Conservation (phyloP, 345 rosid genomes). For the Gossypium mustelinum region DNA sequence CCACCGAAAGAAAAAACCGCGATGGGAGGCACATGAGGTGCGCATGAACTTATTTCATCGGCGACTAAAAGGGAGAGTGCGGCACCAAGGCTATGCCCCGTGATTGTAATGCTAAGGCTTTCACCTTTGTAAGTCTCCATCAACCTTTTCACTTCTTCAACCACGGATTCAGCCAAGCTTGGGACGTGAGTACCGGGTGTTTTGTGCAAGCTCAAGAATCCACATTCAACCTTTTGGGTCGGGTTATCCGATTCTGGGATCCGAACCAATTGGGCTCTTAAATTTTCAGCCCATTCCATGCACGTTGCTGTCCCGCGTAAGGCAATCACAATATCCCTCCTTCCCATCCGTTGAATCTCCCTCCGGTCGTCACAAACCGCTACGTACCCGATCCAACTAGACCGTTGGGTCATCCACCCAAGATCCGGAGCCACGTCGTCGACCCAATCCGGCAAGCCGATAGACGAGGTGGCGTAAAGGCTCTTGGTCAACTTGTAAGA, state of each 20-base stretch:
- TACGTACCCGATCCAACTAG: slow-evolving; percentile 93
- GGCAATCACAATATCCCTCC: slow-evolving; percentile 88
- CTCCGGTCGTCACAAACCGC: slow-evolving; percentile 75
- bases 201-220: slow-evolving; percentile 68
- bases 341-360: slow-evolving; percentile 93
- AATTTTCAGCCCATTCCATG: slow-evolving; percentile 92
- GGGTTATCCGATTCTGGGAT: slow-evolving; percentile 25
- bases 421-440: slow-evolving; percentile 81
- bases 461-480: slow-evolving; percentile 85
- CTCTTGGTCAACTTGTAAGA: slow-evolving; percentile 70
- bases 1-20: slow-evolving; percentile 92
- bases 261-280: slow-evolving; percentile 54
- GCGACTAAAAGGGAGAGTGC: slow-evolving; percentile 80
- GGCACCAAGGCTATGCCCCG: slow-evolving; percentile 94
- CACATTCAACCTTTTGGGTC: slow-evolving; percentile 70
- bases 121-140: slow-evolving; percentile 57
- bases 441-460: slow-evolving; percentile 79
- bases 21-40: slow-evolving; percentile 40
- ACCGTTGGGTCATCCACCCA: slow-evolving; percentile 89
- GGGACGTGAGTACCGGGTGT: slow-evolving; percentile 47
- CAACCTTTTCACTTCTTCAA: slow-evolving; percentile 48
- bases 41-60: slow-evolving; percentile 53
- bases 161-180: slow-evolving; percentile 55
- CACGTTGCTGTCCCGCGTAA: slow-evolving; percentile 93
- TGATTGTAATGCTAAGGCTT: slow-evolving; percentile 70